Conservation (phyloP, 306 rosid genomes). For the Corylus avellana region DNA sequence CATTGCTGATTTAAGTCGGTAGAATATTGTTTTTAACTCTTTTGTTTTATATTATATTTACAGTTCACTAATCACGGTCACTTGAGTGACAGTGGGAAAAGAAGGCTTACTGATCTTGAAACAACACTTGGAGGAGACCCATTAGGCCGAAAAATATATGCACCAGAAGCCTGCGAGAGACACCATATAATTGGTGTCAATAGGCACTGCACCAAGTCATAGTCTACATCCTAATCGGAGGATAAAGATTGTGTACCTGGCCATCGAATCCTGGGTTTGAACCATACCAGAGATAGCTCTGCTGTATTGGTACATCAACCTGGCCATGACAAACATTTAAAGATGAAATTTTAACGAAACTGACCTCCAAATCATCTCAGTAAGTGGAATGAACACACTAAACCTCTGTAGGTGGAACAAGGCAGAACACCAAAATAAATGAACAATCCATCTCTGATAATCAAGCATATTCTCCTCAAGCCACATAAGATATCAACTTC, state of each 20-base stretch:
- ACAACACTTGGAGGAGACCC: constrained; percentile 60
- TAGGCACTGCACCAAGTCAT: constrained; percentile 1
- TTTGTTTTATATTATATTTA: not conserved
- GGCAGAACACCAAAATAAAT: not conserved
- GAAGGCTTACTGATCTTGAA: constrained; percentile 75
- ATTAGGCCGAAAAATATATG: constrained; percentile 83
- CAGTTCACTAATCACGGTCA: not conserved
- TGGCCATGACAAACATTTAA: constrained; percentile 33
- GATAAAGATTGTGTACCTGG: constrained; percentile 48
- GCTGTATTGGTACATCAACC: constrained; percentile 87
- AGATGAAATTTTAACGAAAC: constrained; percentile 9
- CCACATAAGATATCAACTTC: not conserved
- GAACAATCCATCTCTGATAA: not conserved
- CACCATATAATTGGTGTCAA: constrained; percentile 12
- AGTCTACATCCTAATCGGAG: not conserved
- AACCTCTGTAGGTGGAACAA: constrained; percentile 7
- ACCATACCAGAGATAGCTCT: constrained; percentile 82
- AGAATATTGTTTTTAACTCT: constrained; percentile 1
- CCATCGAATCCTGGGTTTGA: constrained; percentile 30
- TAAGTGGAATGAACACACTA: constrained; percentile 22
- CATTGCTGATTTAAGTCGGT: not conserved
- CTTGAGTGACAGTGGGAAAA: not conserved
- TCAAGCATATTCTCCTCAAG: not conserved
- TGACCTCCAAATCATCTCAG: constrained; percentile 12
- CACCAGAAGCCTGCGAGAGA: constrained; percentile 66